Conservation (phyloP, 2,329 filamentous ascomycete genomes). For the Biscogniauxia marginata region DNA sequence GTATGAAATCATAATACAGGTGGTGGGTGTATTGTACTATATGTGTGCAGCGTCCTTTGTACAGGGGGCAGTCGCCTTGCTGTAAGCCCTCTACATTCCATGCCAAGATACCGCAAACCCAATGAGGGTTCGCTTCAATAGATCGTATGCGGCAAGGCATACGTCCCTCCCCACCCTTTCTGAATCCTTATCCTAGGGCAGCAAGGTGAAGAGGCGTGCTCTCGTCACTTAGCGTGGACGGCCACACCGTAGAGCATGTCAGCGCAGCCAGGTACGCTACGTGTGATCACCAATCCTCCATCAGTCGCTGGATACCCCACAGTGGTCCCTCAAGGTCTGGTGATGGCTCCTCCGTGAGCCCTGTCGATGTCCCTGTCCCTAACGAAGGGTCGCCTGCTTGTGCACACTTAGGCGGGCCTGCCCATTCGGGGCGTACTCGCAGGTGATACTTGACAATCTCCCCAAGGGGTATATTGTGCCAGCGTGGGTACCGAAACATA, state of each 20-base stretch:
- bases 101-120: constrained; percentile 17
- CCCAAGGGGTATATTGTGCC: background rate
- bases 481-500: background rate
- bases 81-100: constrained; percentile 6
- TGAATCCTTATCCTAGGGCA: constrained; percentile 11
- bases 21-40: background rate
- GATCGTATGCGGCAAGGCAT: constrained; percentile 11
- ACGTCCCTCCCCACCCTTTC: constrained; percentile 11
- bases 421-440: background rate
- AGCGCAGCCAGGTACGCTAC: background rate
- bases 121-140: constrained; percentile 5
- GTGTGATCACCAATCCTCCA: constrained; percentile 1
- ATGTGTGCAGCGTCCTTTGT: background rate
- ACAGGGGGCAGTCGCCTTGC: constrained; percentile 11
- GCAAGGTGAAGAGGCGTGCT: constrained; percentile 2
- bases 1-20: constrained; percentile 3
- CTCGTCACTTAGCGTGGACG: constrained; percentile 7
- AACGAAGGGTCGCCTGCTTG: background rate
- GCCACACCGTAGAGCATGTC: background rate
- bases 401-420: background rate
- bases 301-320: background rate
- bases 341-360: background rate
- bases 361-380: no score
- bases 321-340: background rate
- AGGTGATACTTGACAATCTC: background rate